phyloP scores from a whole-genome alignment of 1,139 yeast species.

The Sugiyamaella sp. region DNA sequence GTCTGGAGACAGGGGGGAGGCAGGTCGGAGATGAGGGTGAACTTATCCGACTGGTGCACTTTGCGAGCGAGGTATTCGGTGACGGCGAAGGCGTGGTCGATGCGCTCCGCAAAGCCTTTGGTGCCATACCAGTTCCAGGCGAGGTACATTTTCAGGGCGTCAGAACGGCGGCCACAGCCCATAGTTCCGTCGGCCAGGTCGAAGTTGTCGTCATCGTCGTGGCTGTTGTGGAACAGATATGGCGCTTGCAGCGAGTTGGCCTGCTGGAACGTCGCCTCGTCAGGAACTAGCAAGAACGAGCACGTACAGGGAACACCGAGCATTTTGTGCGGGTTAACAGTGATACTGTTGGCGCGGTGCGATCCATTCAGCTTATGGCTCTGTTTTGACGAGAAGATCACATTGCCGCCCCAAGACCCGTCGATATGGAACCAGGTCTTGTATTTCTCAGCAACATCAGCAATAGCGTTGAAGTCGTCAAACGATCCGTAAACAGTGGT shows the following conservation, averaged over 20 bases:
- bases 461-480: constrained; percentile 65
- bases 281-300: constrained; percentile 74
- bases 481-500: constrained; percentile 87
- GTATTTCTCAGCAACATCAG: constrained; percentile 56
- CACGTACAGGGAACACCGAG: constrained; percentile 90
- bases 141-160: constrained; percentile 74
- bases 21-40: constrained; percentile 55
- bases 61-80: constrained; percentile 60
- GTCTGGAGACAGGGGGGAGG: constrained; percentile 84
- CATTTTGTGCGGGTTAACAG: constrained; percentile 88
- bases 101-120: constrained; percentile 53
- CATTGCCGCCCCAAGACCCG: constrained; percentile 93
- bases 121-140: constrained; percentile 83
- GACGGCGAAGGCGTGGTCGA: constrained; percentile 72
- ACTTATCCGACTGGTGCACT: constrained; percentile 45
- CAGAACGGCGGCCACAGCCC: constrained; percentile 92
- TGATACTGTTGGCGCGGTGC: constrained; percentile 73
- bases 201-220: constrained; percentile 55
- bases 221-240: constrained; percentile 69
- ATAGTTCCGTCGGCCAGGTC: constrained; percentile 90
- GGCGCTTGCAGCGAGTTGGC: constrained; percentile 82
- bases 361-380: constrained; percentile 57
- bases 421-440: constrained; percentile 79
- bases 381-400: constrained; percentile 62
- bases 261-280: constrained; percentile 63